Base-by-base conservation (phyloP, 2,329 filamentous ascomycete species). In the Aspergillus versicolor region DNA sequence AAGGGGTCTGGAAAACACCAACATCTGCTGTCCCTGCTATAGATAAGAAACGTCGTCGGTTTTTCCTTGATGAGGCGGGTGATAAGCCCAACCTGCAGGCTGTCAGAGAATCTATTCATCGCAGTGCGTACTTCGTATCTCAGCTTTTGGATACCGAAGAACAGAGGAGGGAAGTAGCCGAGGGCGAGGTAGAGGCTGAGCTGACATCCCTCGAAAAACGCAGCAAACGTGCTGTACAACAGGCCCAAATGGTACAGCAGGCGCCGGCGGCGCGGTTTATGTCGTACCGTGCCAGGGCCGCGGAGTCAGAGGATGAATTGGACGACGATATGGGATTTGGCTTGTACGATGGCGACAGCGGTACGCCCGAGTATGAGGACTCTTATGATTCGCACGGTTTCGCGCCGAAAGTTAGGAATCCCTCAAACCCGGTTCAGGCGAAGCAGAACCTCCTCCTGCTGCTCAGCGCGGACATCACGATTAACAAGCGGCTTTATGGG, bases 371-470 rank as follows among this genome's bases (percentile, higher is more conserved):
- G 13, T 34, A 43, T 3, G 49, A 48, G 6, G 30, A 46, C 3
- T n/a, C 43, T 7, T 50, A 45, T 5, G 21, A 34, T 5, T 47
- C 42, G n/a, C 6, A 38, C 6, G 2, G 2, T 30, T 11, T 21
- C 15, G 49, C 19, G 17, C 22, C 11, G 12, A 40, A 21, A 4
- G 44, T 49, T 3, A 49, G 21, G 27, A 32, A 30, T 3, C 55
- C 55, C 8, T 5, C 19, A 11, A 61, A 49, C 19, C 52, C 34
- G 34, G 53, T 55, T 34, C 52, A 61, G 17, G 56, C 59, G 5
- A 61, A 52, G 15, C 59, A 61, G 22, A 61, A 61, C 38, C 52
- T 61, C 0, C 27, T 61, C 2, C 59, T 53, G 12, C 56, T 61
- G 2, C 44, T 61, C 4, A 49, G 44, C 7, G 49, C 59, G 7